These are phyloP conservation scores for Pythium angustatum DNA, from an alignment of 352 stramenopile genomes.

Conservation along the genomic window DNA sequence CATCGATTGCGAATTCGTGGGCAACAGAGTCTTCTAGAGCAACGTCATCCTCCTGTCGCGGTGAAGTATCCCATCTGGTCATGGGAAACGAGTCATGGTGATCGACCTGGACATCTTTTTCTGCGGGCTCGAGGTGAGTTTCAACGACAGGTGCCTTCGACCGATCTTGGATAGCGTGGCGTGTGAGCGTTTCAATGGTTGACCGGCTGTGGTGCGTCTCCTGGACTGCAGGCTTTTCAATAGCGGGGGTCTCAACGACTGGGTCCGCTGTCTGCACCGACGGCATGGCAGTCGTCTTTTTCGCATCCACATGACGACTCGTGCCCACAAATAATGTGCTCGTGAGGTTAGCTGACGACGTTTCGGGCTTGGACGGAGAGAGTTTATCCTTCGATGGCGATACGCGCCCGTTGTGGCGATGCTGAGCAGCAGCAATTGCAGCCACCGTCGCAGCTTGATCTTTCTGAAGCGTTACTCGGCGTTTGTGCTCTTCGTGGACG, in stretches of 20 bases:
- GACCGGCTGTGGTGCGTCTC: background rate
- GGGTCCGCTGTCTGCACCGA: background rate
- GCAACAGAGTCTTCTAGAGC: background rate
- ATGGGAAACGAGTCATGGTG: background rate
- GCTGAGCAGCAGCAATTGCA: background rate
- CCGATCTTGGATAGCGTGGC: background rate
- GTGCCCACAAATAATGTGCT: background rate
- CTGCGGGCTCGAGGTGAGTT: no score
- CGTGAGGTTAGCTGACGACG: background rate
- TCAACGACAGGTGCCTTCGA: background rate
- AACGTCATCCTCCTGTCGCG: background rate
- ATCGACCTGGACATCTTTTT: background rate
- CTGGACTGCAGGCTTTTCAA: slow-evolving; percentile 2
- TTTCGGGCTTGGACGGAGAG: slow-evolving; percentile 2
- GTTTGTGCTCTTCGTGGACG: slow-evolving; percentile 22
- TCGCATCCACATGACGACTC: background rate
- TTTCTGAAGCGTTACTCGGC: slow-evolving; percentile 7
- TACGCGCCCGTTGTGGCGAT: background rate
- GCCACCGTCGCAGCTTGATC: slow-evolving; percentile 4
- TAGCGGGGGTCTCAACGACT: slow-evolving; percentile 6
- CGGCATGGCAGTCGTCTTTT: background rate
- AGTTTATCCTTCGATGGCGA: slow-evolving; percentile 6
- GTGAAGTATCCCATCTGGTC: background rate
- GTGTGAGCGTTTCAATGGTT: background rate
- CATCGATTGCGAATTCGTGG: background rate